These are phyloP conservation scores for Phytophthora ohioensis DNA, from an alignment of 352 stramenopile species.

Conservation along the genomic window DNA sequence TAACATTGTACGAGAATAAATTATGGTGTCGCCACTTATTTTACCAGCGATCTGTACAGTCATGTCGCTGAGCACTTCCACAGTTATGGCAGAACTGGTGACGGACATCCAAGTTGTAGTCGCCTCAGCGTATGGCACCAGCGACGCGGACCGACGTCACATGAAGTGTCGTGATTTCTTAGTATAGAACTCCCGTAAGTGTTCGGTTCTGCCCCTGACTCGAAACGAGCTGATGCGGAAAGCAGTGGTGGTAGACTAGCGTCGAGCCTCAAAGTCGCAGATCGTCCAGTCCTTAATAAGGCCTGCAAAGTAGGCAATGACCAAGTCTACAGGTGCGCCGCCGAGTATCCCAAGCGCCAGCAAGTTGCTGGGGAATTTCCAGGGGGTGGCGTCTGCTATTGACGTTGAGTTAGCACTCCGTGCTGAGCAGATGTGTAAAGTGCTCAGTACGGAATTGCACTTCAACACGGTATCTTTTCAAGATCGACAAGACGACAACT, in stretches of 20 bases:
- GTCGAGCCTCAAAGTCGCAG: no score
- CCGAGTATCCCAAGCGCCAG: no score
- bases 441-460: constrained; percentile 1
- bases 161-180: not conserved
- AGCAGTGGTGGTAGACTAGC: not conserved
- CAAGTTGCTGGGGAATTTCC: no score
- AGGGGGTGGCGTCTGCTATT: no score
- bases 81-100: not conserved
- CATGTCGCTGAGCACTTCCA: constrained; percentile 11
- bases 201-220: not conserved
- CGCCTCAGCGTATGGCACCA: not conserved
- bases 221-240: not conserved
- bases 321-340: no score
- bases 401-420: not conserved
- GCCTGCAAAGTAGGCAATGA: no score
- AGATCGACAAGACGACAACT: constrained; percentile 2
- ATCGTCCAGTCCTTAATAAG: no score
- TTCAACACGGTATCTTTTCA: constrained; percentile 16
- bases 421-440: constrained; percentile 1
- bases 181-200: not conserved
- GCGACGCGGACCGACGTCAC: not conserved
- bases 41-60: constrained; percentile 23
- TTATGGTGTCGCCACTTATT: constrained; percentile 28
- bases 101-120: not conserved
- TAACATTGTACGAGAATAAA: constrained; percentile 12